These are phyloP conservation scores for Alternaria gansuensis DNA, from an alignment of 2,329 filamentous ascomycete genomes.

Conservation along the genomic window DNA sequence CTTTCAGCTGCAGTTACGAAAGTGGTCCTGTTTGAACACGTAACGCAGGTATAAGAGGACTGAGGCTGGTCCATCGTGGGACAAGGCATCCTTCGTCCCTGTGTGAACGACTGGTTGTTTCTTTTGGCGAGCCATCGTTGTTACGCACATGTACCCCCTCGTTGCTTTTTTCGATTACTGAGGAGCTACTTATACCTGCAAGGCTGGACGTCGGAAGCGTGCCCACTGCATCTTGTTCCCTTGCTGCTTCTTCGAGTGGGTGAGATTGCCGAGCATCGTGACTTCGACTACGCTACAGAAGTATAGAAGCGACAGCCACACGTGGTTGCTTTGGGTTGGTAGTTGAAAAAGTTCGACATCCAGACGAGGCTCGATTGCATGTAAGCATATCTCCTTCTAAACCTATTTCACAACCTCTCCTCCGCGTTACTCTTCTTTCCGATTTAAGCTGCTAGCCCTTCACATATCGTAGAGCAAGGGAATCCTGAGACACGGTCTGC, in stretches of 20 bases:
- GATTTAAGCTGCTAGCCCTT: neutral
- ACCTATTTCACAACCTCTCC: neutral
- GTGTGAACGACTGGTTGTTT: neutral
- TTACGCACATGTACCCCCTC: constrained; percentile 12
- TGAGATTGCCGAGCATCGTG: neutral
- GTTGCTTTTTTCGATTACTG: constrained; percentile 8
- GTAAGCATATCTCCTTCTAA: neutral
- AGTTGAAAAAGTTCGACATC: neutral
- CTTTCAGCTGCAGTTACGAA: constrained; percentile 3
- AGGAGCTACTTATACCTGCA: neutral
- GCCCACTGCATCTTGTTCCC: neutral
- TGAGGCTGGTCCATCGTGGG: neutral
- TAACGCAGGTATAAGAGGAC: constrained; percentile 2
- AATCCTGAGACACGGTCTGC: neutral
- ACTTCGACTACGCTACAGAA: neutral
- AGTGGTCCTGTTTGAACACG: neutral
- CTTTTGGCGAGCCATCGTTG: neutral
- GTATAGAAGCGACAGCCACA: neutral
- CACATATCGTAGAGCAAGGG: neutral
- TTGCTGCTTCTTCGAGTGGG: neutral
- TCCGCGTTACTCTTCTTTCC: neutral
- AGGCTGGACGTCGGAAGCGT: neutral
- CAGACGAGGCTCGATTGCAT: neutral
- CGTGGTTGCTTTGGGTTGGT: neutral
- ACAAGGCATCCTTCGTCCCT: neutral